A percentile compares a stretch with the other conserved stretches of the same genome.
phyloP scores from a whole-genome alignment of 2,329 filamentous ascomycete species.

The Diaporthe sp. region DNA sequence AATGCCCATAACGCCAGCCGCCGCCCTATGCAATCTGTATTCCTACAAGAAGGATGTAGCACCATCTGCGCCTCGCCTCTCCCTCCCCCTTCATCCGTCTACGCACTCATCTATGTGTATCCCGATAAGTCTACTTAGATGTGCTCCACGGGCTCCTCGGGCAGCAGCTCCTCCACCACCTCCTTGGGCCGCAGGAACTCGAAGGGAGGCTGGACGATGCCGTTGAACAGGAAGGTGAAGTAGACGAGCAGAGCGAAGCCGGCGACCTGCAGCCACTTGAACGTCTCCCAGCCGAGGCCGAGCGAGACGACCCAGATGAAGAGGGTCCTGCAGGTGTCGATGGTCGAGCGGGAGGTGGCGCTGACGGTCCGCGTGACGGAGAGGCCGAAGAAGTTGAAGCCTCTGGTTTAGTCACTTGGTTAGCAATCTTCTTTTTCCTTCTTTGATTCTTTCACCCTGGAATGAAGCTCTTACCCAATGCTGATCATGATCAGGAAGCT shows the following conservation, averaged over 20 bases:
- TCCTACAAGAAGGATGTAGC: neutral
- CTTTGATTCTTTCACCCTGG: constrained; percentile 5
- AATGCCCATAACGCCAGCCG: constrained; percentile 29
- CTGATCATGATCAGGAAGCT: constrained; percentile 96
- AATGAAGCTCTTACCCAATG: constrained; percentile 79
- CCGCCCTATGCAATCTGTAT: constrained; percentile 29
- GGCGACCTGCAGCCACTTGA: constrained; percentile 95
- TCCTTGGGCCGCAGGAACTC: constrained; percentile 72
- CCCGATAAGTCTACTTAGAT: constrained; percentile 40
- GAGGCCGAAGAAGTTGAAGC: constrained; percentile 99
- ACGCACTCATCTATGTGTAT: neutral
- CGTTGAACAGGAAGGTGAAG: constrained; percentile 97
- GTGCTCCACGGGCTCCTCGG: constrained; percentile 89
- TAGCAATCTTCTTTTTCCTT: neutral
- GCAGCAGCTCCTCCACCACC: constrained; percentile 76
- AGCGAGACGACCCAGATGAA: constrained; percentile 99
- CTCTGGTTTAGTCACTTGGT: constrained; percentile 64
- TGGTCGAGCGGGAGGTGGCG: constrained; percentile 93
- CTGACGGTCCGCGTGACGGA: constrained; percentile 92
- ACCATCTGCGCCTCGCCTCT: neutral
- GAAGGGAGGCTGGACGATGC: constrained; percentile 87
- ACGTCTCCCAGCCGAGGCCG: constrained; percentile 93
- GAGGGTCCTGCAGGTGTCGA: constrained; percentile 96
- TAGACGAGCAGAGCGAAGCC: constrained; percentile 94
- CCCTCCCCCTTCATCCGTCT: neutral